Evolutionary conservation across 306 rosid genomes (phyloP).

Genomic region (Castanea sativa): DNA sequence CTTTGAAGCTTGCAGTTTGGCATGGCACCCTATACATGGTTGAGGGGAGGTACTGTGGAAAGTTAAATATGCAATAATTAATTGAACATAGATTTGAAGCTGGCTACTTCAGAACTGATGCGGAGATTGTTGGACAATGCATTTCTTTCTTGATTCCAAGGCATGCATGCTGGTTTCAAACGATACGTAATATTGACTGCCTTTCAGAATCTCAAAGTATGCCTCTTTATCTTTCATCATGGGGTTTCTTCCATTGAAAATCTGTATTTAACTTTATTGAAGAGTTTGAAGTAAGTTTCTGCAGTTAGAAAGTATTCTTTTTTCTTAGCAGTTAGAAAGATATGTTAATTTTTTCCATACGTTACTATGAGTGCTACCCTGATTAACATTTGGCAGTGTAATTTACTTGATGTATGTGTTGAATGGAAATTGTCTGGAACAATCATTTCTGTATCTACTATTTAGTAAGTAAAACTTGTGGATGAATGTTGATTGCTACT

Average conservation of each 20-base stretch:
- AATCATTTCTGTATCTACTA: background rate
- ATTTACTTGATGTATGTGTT: background rate
- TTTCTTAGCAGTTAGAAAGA: background rate
- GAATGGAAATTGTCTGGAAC: background rate
- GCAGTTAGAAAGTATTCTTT: constrained; percentile 20
- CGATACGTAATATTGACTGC: background rate
- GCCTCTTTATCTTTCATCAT: constrained; percentile 22
- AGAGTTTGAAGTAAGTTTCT: background rate
- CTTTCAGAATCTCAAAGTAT: constrained; percentile 14
- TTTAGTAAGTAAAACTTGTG: background rate
- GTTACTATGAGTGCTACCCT: background rate
- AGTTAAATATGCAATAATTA: constrained; percentile 17
- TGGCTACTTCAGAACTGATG: constrained; percentile 12
- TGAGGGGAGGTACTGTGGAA: constrained; percentile 3
- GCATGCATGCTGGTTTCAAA: constrained; percentile 25
- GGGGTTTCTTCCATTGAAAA: constrained; percentile 20
- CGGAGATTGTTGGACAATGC: constrained; percentile 22
- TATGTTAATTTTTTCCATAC: background rate
- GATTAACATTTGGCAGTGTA: background rate
- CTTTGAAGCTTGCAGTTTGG: constrained; percentile 17
- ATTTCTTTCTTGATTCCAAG: constrained; percentile 25
- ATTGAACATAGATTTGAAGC: constrained; percentile 24
- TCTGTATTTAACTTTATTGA: constrained; percentile 9
- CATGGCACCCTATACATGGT: constrained; percentile 27
- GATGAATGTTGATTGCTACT: background rate